Conservation (phyloP, 2,329 filamentous ascomycete genomes). For the Ophiobolus disseminans region DNA sequence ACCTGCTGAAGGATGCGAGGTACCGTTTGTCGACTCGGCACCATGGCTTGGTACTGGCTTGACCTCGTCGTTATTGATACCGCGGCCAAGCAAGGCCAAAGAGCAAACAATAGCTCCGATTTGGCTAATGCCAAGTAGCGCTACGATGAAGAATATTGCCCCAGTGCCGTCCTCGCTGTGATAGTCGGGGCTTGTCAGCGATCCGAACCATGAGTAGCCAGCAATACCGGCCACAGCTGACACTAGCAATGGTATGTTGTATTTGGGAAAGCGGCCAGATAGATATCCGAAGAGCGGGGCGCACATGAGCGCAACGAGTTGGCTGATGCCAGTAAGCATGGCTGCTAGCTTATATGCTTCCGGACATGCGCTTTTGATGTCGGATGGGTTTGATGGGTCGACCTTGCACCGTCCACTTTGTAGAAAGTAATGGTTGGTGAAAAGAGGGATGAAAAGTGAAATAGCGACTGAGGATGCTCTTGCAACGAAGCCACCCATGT, state of each 20-base stretch:
- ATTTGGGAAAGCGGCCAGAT: constrained; percentile 68
- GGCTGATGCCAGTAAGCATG: constrained; percentile 85
- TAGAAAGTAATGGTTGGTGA: constrained; percentile 90
- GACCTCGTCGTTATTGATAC: constrained; percentile 66
- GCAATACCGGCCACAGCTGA: constrained; percentile 76
- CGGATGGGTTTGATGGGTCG: constrained; percentile 53
- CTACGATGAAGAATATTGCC: constrained; percentile 76
- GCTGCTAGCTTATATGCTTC: constrained; percentile 88
- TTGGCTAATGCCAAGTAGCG: constrained; percentile 86
- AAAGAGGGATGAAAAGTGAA: constrained; percentile 91
- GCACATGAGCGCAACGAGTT: constrained; percentile 82
- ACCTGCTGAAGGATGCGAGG: constrained; percentile 40
- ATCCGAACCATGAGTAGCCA: constrained; percentile 79
- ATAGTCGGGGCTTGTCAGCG: constrained; percentile 78
- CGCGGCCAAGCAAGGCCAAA: constrained; percentile 83
- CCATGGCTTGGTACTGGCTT: constrained; percentile 7
- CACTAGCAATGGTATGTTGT: constrained; percentile 76
- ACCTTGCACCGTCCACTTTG: constrained; percentile 76
- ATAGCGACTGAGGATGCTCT: constrained; percentile 94
- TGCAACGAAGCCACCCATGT: constrained; percentile 92
- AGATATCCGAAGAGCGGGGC: constrained; percentile 89
- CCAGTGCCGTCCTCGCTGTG: constrained; percentile 72
- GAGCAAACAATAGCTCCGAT: constrained; percentile 97
- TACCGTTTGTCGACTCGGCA: constrained; percentile 19
- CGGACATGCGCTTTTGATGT: constrained; percentile 84